Evolutionary conservation across 768 basidiomycete genomes (phyloP).

Genomic region (Xerocomellus amylosporus): DNA sequence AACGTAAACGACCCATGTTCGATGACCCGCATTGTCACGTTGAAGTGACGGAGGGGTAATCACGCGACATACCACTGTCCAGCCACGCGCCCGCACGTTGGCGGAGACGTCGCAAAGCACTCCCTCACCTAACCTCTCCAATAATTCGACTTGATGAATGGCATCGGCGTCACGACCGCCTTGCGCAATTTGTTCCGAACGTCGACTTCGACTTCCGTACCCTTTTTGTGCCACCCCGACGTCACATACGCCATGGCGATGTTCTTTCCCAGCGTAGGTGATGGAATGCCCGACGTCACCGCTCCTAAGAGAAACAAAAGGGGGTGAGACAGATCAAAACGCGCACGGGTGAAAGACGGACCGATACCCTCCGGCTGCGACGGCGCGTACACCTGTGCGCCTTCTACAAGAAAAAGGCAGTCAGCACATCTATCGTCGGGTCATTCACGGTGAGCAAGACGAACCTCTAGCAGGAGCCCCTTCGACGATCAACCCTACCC

Average conservation of each 20-base stretch:
- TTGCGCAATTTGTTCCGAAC: constrained; percentile 78
- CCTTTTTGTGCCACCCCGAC: constrained; percentile 85
- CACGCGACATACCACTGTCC: not conserved
- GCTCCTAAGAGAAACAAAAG: constrained; percentile 42
- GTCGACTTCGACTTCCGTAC: constrained; percentile 79
- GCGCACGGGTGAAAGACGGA: constrained; percentile 30
- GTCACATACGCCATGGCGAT: constrained; percentile 94
- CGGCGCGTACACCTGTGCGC: constrained; percentile 67
- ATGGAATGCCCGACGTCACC: constrained; percentile 95
- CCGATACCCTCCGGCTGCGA: constrained; percentile 58
- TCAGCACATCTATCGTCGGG: not conserved
- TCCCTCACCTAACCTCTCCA: constrained; percentile 51
- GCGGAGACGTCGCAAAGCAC: not conserved
- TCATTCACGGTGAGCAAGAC: constrained; percentile 15
- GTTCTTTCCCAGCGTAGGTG: constrained; percentile 84
- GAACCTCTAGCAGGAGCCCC: constrained; percentile 84
- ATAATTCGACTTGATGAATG: constrained; percentile 82
- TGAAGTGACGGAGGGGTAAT: not conserved
- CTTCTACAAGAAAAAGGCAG: constrained; percentile 46
- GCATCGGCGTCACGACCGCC: constrained; percentile 78
- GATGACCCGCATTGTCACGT: not conserved
- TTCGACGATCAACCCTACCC: constrained; percentile 81
- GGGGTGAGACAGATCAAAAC: constrained; percentile 1
- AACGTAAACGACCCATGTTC: not conserved
- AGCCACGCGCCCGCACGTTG: not conserved